These are phyloP conservation scores for Phaffomyces opuntiae DNA, from an alignment of 805 yeast genomes.

Conservation along the genomic window DNA sequence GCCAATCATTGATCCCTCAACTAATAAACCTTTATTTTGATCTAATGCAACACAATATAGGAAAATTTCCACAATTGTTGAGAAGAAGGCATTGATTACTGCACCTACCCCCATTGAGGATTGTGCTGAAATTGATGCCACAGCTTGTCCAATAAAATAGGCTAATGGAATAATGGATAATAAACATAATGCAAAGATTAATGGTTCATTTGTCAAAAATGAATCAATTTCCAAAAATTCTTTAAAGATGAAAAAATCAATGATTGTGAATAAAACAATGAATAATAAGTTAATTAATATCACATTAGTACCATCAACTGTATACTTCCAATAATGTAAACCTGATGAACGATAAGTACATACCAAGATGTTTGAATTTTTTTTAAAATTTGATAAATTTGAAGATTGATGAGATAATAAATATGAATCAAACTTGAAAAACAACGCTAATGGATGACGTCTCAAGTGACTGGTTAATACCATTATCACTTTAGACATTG, in stretches of 20 bases:
- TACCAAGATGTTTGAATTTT: conserved; percentile 54
- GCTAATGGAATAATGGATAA: conserved; percentile 89
- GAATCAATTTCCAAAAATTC: conserved; percentile 32
- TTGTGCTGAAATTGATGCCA: conserved; percentile 98
- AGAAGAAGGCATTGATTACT: conserved; percentile 93
- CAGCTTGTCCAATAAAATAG: conserved; percentile 96
- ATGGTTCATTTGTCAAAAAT: conserved; percentile 46
- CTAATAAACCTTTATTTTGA: conserved; percentile 80
- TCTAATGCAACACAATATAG: conserved; percentile 85
- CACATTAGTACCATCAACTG: conserved; percentile 93
- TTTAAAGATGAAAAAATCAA: conserved; percentile 63
- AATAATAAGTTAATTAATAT: conserved; percentile 80
- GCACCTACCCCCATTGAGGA: conserved; percentile 99
- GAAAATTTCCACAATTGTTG: conserved; percentile 90
- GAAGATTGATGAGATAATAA: conserved; percentile 13
- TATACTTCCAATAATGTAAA: conserved; percentile 87
- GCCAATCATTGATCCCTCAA: conserved; percentile 95
- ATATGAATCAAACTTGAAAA: conserved; percentile 51
- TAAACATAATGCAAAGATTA: conserved; percentile 69
- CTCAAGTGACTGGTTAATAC: conserved; percentile 71
- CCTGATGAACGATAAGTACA: conserved; percentile 94
- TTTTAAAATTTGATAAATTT: conserved; percentile 8
- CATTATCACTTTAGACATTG: conserved; percentile 78
- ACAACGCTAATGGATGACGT: conserved; percentile 85
- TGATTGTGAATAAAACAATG: conserved; percentile 74